Evolutionary conservation across 768 basidiomycete genomes (phyloP), one percentile per base, ranked within the genome.

Genomic region (Dacryopinax primogenitus): DNA sequence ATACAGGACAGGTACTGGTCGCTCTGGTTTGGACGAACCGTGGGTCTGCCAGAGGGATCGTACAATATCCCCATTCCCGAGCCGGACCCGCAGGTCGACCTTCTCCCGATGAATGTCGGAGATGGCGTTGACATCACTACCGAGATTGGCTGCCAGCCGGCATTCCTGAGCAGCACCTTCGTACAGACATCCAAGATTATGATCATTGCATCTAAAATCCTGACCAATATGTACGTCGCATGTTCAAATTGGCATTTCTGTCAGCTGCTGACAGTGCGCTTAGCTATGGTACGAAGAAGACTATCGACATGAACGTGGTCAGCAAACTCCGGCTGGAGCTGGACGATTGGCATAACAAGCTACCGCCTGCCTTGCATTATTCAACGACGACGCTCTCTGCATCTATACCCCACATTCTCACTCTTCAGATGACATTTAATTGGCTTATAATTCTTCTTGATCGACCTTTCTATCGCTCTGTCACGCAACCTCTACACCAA

Each of bases 1-100:
- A 75, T 64, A 7, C 62, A 83, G 79, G 84, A 86, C 64, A 81
- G 83, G 3, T 84, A 82, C 63, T 85, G 84, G 84, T 83, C 82
- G 0, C 75, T 85, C 0, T 84, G 84, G 62, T 83, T 85, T n/a
- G 84, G 84, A 7, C 78, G 84, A 21, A 58, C 51, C 4, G 51
- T 58, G 4, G 51, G 26, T 4, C 51, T 58, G 3, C 51, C 51
- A 4, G 51, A 58, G 13, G 51, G 51, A 13, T 58, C 51, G 51
- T 58, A 15, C 51, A 58, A 58, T 21, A 58, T 58, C 18, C 51
- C 51, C 21, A 58, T 30, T 30, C 51, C 51, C 4, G 13, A 58
- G 30, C 3, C 30, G 26, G 12, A 21, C 30, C 9, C 51, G 11
- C 26, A 23, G 3, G 15, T 30, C 13, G 51, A 58, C 30, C 51